These are phyloP conservation scores for Paulownia fortunei DNA, from an alignment of 257 asterid species.

Conservation along the genomic window DNA sequence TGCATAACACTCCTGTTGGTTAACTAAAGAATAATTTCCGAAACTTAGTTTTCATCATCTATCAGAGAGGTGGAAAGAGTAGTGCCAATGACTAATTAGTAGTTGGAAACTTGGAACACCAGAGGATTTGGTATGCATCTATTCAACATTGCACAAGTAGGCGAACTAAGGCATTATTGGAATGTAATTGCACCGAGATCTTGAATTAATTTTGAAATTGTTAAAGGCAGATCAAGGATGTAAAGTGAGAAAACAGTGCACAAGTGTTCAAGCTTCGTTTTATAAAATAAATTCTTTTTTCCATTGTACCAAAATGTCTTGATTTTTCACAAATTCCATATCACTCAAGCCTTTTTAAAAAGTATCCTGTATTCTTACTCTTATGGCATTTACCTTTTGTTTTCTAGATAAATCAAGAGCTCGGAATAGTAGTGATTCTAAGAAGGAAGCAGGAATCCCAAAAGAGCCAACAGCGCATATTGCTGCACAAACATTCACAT, in stretches of 20 bases:
- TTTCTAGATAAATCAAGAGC: constrained; percentile 68
- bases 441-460: constrained; percentile 63
- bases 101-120: neutral
- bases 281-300: neutral
- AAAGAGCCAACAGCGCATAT: constrained; percentile 81
- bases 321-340: constrained; percentile 5
- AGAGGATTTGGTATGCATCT: neutral
- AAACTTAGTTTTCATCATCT: neutral
- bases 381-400: constrained; percentile 7
- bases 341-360: neutral
- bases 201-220: neutral
- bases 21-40: neutral
- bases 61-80: constrained; percentile 3
- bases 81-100: constrained; percentile 11
- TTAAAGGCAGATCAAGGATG: constrained; percentile 3
- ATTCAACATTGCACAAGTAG: neutral
- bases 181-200: neutral
- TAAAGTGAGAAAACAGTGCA: neutral
- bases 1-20: neutral
- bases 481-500: constrained; percentile 96
- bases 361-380: neutral
- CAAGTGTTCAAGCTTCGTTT: neutral
- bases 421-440: constrained; percentile 62
- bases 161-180: constrained; percentile 1
- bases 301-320: neutral